phyloP scores from a whole-genome alignment of 768 basidiomycete genomes.

The Podaxis sp. region DNA sequence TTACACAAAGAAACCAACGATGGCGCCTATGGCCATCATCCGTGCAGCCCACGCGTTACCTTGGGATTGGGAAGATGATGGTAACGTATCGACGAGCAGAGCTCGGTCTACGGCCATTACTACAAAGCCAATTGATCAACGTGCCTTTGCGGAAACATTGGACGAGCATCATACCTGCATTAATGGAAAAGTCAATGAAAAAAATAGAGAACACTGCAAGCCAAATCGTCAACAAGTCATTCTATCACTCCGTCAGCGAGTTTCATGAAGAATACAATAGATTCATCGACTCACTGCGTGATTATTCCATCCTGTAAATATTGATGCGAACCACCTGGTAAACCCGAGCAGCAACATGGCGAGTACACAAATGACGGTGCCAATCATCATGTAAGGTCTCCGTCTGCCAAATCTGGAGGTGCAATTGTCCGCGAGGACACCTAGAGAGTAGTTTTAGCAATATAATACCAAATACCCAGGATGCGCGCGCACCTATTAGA shows the following conservation, averaged over 20 bases:
- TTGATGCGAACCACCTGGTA: conserved; percentile 64
- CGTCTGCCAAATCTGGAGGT: conserved; percentile 83
- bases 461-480: background rate
- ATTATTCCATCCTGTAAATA: conserved; percentile 37
- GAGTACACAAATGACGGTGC: conserved; percentile 60
- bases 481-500: conserved; percentile 61
- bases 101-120: conserved; percentile 92
- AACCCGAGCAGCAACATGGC: conserved; percentile 86
- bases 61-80: conserved; percentile 69
- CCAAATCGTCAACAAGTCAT: conserved; percentile 66
- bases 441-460: conserved; percentile 32
- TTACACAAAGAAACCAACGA: conserved; percentile 86
- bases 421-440: conserved; percentile 79
- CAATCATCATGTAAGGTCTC: conserved; percentile 81
- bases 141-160: background rate
- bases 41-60: conserved; percentile 95
- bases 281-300: conserved; percentile 25
- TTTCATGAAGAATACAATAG: background rate
- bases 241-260: conserved; percentile 21
- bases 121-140: conserved; percentile 23
- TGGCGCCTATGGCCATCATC: conserved; percentile 87
- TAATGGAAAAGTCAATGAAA: conserved; percentile 60
- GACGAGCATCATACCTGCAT: conserved; percentile 35
- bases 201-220: conserved; percentile 64
- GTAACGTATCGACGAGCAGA: conserved; percentile 82